Evolutionary conservation across 805 yeast genomes (phyloP), one percentile per base, ranked within the genome.

Genomic region (Isabelozyma pseudorhagii): DNA sequence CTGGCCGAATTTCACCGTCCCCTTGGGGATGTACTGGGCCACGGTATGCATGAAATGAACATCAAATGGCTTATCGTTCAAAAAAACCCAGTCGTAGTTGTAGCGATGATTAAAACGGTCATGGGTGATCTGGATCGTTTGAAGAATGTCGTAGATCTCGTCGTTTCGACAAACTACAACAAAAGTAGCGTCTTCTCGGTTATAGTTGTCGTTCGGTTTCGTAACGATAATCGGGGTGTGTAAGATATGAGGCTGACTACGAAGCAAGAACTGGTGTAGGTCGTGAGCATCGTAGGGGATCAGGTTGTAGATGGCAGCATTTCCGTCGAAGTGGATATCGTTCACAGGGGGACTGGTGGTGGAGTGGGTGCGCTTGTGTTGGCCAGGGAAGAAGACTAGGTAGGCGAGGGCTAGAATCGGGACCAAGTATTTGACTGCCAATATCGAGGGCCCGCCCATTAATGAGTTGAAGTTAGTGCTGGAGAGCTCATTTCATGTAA

Each of bases 11-110:
- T 77, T 75, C 38, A 83, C 80, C 4, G 61, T 66, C 38, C 93
- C 91, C 11, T 45, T 18, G 2, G 87, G 75, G n/a, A 84, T 79
- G 11, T 75, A 59, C 17, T 75, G 75, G 10, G 74, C 52, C 1
- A 86, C 77, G 25, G 71, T 64, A 27, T 67, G 61, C 49, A 71
- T 77, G 64, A 88, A 89, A 53, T 79, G 80, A 3, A 73, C 76
- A 41, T 76, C 62, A 63, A 89, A 89, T 2, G 79, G 81, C 52
- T 73, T 79, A 60, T 89, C 91, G 63, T 89, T 89, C 44, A 88
- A 65, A 57, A 89, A 88, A 3, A 87, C 84, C 89, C 91, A 88
- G 64, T 88, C 94, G 60, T 88, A 87, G 55, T 82, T 78, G 61
- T 66, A 84, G 47, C 74, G 69, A 40, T 60, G 36, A 66, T 88